These are phyloP conservation scores for Hypericum perforatum DNA, from an alignment of 345 rosid genomes.

Conservation along the genomic window DNA sequence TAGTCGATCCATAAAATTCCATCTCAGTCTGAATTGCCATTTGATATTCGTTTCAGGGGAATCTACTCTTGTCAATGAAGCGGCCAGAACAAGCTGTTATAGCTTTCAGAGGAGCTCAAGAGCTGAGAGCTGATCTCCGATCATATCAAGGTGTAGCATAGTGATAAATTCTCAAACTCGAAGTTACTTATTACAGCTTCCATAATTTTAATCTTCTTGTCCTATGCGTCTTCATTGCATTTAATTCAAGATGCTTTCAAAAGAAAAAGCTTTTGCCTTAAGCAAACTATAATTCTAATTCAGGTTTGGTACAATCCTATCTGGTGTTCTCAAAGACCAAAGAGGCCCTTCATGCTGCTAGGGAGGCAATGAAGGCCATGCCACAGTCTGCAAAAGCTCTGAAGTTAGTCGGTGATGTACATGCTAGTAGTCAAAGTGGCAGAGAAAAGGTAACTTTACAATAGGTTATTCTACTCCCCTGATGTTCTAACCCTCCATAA, in stretches of 20 bases:
- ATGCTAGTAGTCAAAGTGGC: slow-evolving; percentile 76
- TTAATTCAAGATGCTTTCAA: slow-evolving; percentile 3
- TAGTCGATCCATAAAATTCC: neutral
- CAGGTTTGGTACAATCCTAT: slow-evolving; percentile 96
- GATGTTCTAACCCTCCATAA: neutral
- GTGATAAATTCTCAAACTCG: slow-evolving; percentile 7
- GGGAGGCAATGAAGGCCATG: slow-evolving; percentile 99
- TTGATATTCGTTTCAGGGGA: slow-evolving; percentile 46
- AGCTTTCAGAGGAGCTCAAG: slow-evolving; percentile 91
- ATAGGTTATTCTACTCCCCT: neutral
- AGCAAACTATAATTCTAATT: slow-evolving; percentile 16
- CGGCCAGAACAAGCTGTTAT: slow-evolving; percentile 80
- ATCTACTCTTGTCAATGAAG: slow-evolving; percentile 64
- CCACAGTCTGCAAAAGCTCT: slow-evolving; percentile 97
- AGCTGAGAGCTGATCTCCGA: slow-evolving; percentile 95
- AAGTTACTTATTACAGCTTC: slow-evolving; percentile 7
- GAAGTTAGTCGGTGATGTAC: slow-evolving; percentile 96
- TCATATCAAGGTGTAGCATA: slow-evolving; percentile 75
- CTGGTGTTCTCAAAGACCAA: slow-evolving; percentile 77
- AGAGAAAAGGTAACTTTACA: slow-evolving; percentile 73
- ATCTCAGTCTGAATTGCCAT: neutral
- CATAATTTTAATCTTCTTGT: neutral
- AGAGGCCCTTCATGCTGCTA: slow-evolving; percentile 85
- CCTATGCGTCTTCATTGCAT: neutral
- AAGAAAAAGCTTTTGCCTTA: slow-evolving; percentile 12